Evolutionary conservation across 2,329 filamentous ascomycete species (phyloP).

Genomic region (Colletotrichum lini): DNA sequence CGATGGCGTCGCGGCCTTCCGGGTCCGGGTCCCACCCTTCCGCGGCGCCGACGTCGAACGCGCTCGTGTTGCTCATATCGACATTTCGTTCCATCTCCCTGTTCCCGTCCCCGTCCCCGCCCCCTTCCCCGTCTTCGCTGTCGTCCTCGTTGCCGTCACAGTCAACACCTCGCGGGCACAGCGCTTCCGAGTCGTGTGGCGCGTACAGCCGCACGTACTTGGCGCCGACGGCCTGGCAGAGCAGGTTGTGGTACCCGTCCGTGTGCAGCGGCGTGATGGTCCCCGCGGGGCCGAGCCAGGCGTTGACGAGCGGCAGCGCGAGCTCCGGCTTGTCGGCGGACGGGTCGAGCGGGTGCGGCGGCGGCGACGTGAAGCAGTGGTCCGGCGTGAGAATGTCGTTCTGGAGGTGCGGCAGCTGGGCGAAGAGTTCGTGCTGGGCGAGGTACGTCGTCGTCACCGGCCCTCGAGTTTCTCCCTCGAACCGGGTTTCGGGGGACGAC

Average conservation of each 20-base stretch:
- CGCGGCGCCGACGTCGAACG: slow-evolving; percentile 80
- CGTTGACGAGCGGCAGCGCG: slow-evolving; percentile 71
- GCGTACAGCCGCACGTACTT: slow-evolving; percentile 95
- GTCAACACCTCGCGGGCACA: slow-evolving; percentile 75
- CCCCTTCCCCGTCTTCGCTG: slow-evolving; percentile 82
- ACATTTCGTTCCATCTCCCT: slow-evolving; percentile 61
- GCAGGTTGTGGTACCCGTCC: slow-evolving; percentile 93
- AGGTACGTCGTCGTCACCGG: slow-evolving; percentile 73
- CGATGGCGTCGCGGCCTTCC: slow-evolving; percentile 51
- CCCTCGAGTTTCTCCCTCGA: neutral
- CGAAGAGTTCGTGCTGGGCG: slow-evolving; percentile 90
- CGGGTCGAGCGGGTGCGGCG: slow-evolving; percentile 62
- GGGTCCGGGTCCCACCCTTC: slow-evolving; percentile 70
- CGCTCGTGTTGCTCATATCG: slow-evolving; percentile 93
- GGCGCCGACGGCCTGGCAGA: slow-evolving; percentile 88
- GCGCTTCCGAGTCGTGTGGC: slow-evolving; percentile 69
- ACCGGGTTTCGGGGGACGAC: no score
- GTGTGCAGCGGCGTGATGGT: slow-evolving; percentile 96
- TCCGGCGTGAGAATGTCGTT: slow-evolving; percentile 86
- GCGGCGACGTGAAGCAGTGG: slow-evolving; percentile 82
- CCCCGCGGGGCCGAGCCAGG: slow-evolving; percentile 90
- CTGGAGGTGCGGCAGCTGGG: slow-evolving; percentile 83
- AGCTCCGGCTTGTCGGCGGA: slow-evolving; percentile 35
- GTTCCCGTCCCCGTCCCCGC: neutral
- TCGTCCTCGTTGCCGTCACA: slow-evolving; percentile 89